Base-by-base conservation (phyloP, 495 filamentous ascomycete species). In the Parathielavia hyrcaniae region DNA sequence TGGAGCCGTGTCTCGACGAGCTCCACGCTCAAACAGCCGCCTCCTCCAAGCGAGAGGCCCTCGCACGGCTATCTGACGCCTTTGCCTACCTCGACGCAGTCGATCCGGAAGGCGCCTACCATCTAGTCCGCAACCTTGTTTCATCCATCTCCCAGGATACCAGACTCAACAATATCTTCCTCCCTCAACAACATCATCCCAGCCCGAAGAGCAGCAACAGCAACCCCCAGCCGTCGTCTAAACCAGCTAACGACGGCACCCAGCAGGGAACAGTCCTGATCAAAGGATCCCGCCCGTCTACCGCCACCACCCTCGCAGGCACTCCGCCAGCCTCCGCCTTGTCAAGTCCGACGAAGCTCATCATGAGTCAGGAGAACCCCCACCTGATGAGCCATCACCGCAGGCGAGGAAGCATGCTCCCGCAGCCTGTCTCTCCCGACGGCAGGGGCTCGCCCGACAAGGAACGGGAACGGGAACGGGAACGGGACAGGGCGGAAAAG, bases 81-180 rank as follows among this genome's bases (percentile, higher is more conserved):
- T 95, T 90, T 79, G 87, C 84, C 10, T 78, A 83, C 10, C 79
- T 98, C 36, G 88, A 97, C 73, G 82, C 85, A 50, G 79, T 91
- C 20, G 91, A 98, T 63, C 92, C 93, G 0, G 93, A 97, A 71
- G 91, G 91, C 26, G 83, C 91, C 30, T 95, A 90, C 63, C 84
- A 92, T 49, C 80, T 98, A 13, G 72, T 98, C 48, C 82, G 83
- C 64, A 76, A 79, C 49, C 82, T 90, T 41, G 81, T 90, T 45
- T 52, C 70, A 1, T 60, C 69, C 22, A 62, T 77, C 6, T 65
- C 69, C 5, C 73, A 77, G 19, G 77, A 79, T 51, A 59, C 49
- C 38, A 77, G 69, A 57, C 59, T 79, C 9, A 71, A 62, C 55
- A 63, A 64, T 19, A 69, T 72, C 10, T 70, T 78, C 50, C 52